Conservation (phyloP, 805 yeast genomes). For the Ogataea philodendri region DNA sequence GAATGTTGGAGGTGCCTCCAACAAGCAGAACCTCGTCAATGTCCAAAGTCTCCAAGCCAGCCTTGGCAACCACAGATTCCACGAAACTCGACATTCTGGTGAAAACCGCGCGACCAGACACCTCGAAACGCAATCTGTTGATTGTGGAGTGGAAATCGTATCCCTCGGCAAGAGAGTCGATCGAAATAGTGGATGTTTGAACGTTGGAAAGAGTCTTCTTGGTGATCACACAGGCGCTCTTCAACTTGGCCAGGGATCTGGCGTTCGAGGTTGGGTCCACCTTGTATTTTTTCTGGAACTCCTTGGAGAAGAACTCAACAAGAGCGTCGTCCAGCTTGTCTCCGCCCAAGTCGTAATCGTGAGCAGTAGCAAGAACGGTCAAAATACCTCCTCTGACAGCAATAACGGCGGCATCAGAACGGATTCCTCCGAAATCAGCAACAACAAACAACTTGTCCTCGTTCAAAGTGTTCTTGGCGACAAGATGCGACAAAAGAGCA, state of each 20-base stretch:
- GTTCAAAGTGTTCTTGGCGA: constrained; percentile 45
- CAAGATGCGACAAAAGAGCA: constrained; percentile 79
- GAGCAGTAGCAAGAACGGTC: constrained; percentile 83
- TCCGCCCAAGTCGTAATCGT: constrained; percentile 84
- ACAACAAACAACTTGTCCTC: constrained; percentile 82
- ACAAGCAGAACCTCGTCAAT: constrained; percentile 86
- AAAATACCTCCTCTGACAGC: constrained; percentile 92
- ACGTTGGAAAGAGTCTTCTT: constrained; percentile 93
- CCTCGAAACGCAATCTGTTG: constrained; percentile 91
- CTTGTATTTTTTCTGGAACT: constrained; percentile 85
- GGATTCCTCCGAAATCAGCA: constrained; percentile 94
- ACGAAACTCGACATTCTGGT: constrained; percentile 74
- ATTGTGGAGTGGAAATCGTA: constrained; percentile 88
- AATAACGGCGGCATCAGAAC: constrained; percentile 93
- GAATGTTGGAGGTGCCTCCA: constrained; percentile 92
- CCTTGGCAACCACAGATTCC: constrained; percentile 71
- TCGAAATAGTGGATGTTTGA: constrained; percentile 82
- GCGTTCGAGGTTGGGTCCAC: constrained; percentile 76
- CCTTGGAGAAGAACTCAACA: constrained; percentile 83
- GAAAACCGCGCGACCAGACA: constrained; percentile 76
- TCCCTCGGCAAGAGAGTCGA: constrained; percentile 93
- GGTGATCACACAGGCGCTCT: constrained; percentile 75
- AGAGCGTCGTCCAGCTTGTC: constrained; percentile 76
- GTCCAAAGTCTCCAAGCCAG: constrained; percentile 79
- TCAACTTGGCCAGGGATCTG: constrained; percentile 85